Evolutionary conservation across 1,284 basidiomycete species (phyloP), one percentile per base, ranked within the genome.

Genomic region (Phenoliferia sp.): DNA sequence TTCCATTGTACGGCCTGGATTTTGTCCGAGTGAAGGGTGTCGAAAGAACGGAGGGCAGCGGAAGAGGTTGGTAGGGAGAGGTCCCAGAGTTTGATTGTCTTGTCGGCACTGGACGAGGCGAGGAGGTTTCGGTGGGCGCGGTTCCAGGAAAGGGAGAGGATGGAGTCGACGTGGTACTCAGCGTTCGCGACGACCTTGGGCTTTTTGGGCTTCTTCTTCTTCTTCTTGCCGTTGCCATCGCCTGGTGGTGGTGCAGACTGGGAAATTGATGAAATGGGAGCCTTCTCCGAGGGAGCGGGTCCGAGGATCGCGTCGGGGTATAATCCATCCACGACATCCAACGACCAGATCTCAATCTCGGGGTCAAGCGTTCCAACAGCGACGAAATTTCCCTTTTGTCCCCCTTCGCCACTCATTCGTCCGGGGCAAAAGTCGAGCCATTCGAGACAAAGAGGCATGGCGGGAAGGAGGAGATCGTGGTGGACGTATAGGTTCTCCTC

Each of bases 1-100:
- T 96, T 96, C 96, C 96, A 99, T 77, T 95, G 90, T 3, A 99
- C 92, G 4, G 90, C 88, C 80, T 98, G 94, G n/a, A 99, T 92
- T 82, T 97, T 98, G 80, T 97, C 94, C 75, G 87, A 89, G 80
- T 99, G 96, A 39, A 94, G 82, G 19, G 64, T 50, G 54, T 83
- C 86, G 79, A 96, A 99, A 72, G 89, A 92, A 64, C 92, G 84
- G 76, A 97, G 85, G 12, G 93, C 85, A 9, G 77, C 73, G 16
- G 71, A 67, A 70, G 80, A 80, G 1, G 81, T 80, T 19, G 76
- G 73, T 4, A 90, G 84, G 54, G 85, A 89, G 65, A 99, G 83
- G 81, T 99, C 96, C 96, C 95, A 99, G 28, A 99, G 81, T 80
- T 99, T 99, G 69, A 99, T 91, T 0, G 96, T 99, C 63, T 86